Conservation (phyloP, 768 basidiomycete species). For the Gloeostereum incarnatum region DNA sequence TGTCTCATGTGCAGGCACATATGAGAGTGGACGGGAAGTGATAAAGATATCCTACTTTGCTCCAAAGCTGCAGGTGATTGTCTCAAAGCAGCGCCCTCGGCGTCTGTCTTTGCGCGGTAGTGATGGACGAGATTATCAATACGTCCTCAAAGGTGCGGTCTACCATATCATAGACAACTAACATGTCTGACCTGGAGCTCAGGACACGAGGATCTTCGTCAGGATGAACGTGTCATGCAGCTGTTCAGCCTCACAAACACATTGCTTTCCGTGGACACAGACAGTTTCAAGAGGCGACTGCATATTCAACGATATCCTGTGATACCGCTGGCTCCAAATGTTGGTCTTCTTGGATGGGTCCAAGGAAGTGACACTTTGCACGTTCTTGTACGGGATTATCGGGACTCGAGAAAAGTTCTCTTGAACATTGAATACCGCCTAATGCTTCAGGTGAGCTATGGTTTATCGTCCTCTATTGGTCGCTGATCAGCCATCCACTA, state of each 20-base stretch:
- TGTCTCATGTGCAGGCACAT: conserved; percentile 53
- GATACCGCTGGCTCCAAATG: conserved; percentile 92
- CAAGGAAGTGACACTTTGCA: conserved; percentile 93
- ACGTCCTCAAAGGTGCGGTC: conserved; percentile 71
- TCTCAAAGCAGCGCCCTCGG: conserved; percentile 94
- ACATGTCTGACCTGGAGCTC: neutral
- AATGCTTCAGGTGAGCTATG: conserved; percentile 77
- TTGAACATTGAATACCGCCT: conserved; percentile 98
- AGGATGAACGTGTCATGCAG: conserved; percentile 99
- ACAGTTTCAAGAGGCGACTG: conserved; percentile 92
- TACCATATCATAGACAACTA: neutral
- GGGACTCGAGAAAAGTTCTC: conserved; percentile 92
- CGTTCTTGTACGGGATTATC: conserved; percentile 91
- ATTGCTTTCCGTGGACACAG: conserved; percentile 82
- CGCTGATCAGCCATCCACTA: conserved; percentile 19
- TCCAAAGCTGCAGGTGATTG: conserved; percentile 86
- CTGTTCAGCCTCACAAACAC: conserved; percentile 96
- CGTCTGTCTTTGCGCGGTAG: conserved; percentile 80
- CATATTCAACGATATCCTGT: conserved; percentile 92
- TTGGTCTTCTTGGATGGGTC: conserved; percentile 92
- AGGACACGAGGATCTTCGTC: conserved; percentile 98
- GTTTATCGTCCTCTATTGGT: neutral
- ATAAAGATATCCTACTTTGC: conserved; percentile 80
- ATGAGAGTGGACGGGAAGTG: conserved; percentile 79
- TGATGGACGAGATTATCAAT: conserved; percentile 92